These are phyloP conservation scores for Zygotorulaspora chibaensis DNA, from an alignment of 805 yeast species.

Conservation along the genomic window DNA sequence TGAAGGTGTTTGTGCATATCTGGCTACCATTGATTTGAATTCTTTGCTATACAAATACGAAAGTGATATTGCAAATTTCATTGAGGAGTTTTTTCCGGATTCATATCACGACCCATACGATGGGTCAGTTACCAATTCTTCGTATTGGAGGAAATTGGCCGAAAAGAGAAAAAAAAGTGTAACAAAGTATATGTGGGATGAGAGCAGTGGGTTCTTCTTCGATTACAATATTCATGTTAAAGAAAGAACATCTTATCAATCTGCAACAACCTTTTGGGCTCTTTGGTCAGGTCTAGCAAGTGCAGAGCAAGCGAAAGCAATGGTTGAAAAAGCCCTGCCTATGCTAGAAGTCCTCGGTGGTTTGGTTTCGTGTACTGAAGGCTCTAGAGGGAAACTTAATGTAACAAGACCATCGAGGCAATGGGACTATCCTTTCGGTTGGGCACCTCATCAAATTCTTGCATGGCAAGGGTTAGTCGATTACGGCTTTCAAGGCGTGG, in stretches of 20 bases:
- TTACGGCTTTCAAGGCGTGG: slow-evolving; percentile 63
- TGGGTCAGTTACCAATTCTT: slow-evolving; percentile 42
- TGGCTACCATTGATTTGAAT: slow-evolving; percentile 89
- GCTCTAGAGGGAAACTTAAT: slow-evolving; percentile 67
- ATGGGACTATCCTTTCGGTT: slow-evolving; percentile 97
- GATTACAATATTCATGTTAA: slow-evolving; percentile 70
- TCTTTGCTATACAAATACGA: slow-evolving; percentile 87
- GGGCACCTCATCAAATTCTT: slow-evolving; percentile 97
- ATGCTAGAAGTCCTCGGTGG: slow-evolving; percentile 88
- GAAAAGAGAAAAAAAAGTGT: slow-evolving; percentile 49
- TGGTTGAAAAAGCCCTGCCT: slow-evolving; percentile 55
- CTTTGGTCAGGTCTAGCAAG: slow-evolving; percentile 77
- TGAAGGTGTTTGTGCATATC: slow-evolving; percentile 82
- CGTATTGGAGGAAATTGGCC: slow-evolving; percentile 62
- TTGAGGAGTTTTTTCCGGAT: slow-evolving; percentile 54
- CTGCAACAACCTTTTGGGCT: slow-evolving; percentile 91
- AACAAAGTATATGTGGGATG: slow-evolving; percentile 79
- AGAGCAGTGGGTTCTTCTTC: slow-evolving; percentile 66
- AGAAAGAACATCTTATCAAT: slow-evolving; percentile 61
- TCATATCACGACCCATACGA: slow-evolving; percentile 39
- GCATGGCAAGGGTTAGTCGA: slow-evolving; percentile 83
- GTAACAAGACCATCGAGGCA: slow-evolving; percentile 80
- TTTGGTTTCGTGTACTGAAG: slow-evolving; percentile 73
- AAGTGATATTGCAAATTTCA: slow-evolving; percentile 65
- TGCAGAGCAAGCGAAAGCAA: slow-evolving; percentile 57